phyloP scores from a whole-genome alignment of 768 basidiomycete species.

The Aureoboletus auriporus region DNA sequence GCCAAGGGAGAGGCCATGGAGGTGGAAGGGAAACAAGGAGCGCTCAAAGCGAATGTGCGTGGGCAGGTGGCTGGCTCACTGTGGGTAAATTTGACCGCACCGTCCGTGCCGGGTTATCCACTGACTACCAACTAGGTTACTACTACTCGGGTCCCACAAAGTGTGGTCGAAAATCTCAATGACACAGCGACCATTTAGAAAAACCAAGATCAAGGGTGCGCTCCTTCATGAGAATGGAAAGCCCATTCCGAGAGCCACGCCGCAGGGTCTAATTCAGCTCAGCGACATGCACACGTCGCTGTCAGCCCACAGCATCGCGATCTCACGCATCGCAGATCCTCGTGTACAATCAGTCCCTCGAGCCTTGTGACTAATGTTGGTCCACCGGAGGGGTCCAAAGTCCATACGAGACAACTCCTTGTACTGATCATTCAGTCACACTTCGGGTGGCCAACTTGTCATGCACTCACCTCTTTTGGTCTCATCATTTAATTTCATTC shows the following conservation, averaged over 20 bases:
- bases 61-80: too few species aligned
- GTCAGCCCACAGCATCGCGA: conserved; percentile 12
- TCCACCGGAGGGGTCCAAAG: conserved; percentile 19
- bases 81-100: too few species aligned
- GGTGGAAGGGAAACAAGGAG: conserved; percentile 8
- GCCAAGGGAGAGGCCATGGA: conserved; percentile 39
- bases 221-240: conserved; percentile 30
- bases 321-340: conserved; percentile 25
- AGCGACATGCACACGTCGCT: conserved; percentile 19
- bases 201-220: conserved; percentile 23
- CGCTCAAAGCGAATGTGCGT: not conserved
- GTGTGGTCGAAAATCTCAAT: too few species aligned
- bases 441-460: conserved; percentile 24
- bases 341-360: conserved; percentile 13
- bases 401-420: conserved; percentile 19
- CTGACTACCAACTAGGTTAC: too few species aligned
- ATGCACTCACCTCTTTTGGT: conserved; percentile 23
- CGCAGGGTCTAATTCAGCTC: conserved; percentile 25
- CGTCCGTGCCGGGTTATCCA: too few species aligned
- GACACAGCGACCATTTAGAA: conserved; percentile 22
- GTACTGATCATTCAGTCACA: conserved; percentile 22
- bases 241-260: conserved; percentile 20
- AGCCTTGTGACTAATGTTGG: conserved; percentile 10
- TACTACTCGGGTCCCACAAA: too few species aligned
- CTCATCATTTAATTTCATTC: conserved; percentile 29